Evolutionary conservation across 495 filamentous ascomycete species (phyloP), one percentile per base, ranked within the genome.

Genomic region (Pyronema omphalodes): DNA sequence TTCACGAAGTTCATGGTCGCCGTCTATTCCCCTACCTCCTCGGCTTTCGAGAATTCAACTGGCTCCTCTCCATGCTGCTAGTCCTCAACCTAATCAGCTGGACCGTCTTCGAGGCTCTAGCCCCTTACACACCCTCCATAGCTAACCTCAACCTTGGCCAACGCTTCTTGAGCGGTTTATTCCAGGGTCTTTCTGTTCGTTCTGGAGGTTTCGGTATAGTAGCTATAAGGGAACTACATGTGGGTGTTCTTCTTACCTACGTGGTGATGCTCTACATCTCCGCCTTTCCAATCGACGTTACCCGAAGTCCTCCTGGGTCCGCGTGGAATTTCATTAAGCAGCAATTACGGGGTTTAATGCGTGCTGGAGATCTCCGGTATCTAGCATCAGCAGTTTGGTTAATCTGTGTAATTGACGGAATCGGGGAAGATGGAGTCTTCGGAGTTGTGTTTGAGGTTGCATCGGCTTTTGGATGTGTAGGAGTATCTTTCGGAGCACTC

Each of bases 361-460:
- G 54, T 7, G 80, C 83, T 36, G 85, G 93, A 67, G 88, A 94
- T 60, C 67, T 88, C 3, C 93, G 86, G 86, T 89, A 80, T 79
- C 75, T 94, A 11, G 79, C 81, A 0, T 66, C 86, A 3, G 84
- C 84, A 3, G 71, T 81, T 4, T 60, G 54, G 58, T 1, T 55
- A 19, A 69, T 74, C n/a, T 69, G 86, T 17, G 70, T 86, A 55
- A 87, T 94, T 60, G 72, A 78, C 46, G 81, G 82, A 57, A 80
- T 82, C 53, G 86, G 93, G 62, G 77, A 77, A 3, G 68, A 78
- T 69, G 81, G 78, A 48, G 79, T 86, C 14, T 93, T 93, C 67
- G 91, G 89, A 60, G 75, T 93, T 54, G 72, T 87, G 33, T 94
- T 94, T 62, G 88, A 93, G 59, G 77, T 84, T 17, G 82, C 93